These are phyloP conservation scores for Populus ilicifolia DNA, from an alignment of 345 rosid species.

Conservation along the genomic window DNA sequence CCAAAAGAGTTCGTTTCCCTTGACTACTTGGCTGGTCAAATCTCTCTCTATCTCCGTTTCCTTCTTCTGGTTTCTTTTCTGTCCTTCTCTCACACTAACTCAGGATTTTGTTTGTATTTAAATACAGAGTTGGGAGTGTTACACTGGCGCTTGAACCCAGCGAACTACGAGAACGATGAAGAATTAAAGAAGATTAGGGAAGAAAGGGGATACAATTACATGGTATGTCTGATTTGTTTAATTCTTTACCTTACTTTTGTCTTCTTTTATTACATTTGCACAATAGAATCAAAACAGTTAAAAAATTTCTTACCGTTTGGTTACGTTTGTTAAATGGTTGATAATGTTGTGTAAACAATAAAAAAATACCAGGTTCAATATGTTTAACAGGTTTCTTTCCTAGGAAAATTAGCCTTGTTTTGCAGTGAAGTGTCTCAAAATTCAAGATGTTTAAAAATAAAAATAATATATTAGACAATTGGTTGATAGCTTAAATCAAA, in stretches of 20 bases:
- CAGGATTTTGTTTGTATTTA: no score
- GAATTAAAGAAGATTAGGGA: slow-evolving; percentile 61
- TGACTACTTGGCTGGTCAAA: slow-evolving; percentile 48
- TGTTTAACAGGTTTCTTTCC: no score
- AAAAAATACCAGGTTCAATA: no score
- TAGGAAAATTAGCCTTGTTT: no score
- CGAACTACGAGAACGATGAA: slow-evolving; percentile 64
- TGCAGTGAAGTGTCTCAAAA: no score
- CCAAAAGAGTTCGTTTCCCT: slow-evolving; percentile 42
- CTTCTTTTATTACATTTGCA: neutral
- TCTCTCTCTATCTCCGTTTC: neutral
- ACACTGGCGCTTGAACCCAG: slow-evolving; percentile 74
- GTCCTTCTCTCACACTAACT: no score
- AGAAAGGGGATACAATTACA: slow-evolving; percentile 79
- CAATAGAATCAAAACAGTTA: no score
- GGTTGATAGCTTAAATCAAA: no score
- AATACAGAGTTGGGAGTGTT: slow-evolving; percentile 66
- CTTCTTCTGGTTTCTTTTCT: neutral
- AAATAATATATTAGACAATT: fast-evolving
- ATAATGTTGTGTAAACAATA: no score
- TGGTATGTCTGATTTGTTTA: slow-evolving; percentile 36
- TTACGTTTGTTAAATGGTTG: no score
- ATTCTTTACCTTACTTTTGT: neutral
- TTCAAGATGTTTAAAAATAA: no score
- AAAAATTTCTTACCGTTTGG: no score